Evolutionary conservation across 1,284 basidiomycete genomes (phyloP).

Genomic region (Omphalotus olearius): DNA sequence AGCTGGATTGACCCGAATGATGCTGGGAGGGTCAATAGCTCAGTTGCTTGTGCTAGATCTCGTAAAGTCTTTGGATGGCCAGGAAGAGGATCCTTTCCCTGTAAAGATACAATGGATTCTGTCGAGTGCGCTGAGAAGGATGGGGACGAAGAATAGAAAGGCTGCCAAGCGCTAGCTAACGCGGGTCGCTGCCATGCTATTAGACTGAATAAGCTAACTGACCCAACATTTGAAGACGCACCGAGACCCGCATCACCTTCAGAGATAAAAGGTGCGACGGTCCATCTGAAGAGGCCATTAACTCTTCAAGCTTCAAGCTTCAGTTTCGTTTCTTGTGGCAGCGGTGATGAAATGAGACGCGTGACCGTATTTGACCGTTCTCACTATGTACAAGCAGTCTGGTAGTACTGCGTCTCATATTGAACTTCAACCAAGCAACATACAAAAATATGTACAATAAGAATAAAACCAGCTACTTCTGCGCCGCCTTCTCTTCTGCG

Average conservation of each 20-base stretch:
- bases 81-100: constrained; percentile 61
- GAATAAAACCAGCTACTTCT: too few relatives aligned
- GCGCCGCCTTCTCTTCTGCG: too few relatives aligned
- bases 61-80: constrained; percentile 77
- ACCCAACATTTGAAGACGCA: not conserved
- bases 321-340: too few relatives aligned
- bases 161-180: constrained; percentile 71
- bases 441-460: too few relatives aligned
- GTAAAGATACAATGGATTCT: constrained; percentile 70
- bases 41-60: constrained; percentile 67
- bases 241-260: constrained; percentile 13
- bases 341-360: too few relatives aligned
- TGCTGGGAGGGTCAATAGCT: constrained; percentile 70
- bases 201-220: not conserved
- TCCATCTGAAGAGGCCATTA: constrained; percentile 7
- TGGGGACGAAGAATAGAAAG: constrained; percentile 78
- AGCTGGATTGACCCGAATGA: constrained; percentile 78
- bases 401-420: too few relatives aligned
- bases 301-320: too few relatives aligned
- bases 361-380: too few relatives aligned
- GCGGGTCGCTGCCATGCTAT: constrained; percentile 55
- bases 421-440: too few relatives aligned
- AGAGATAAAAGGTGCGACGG: constrained; percentile 9
- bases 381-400: too few relatives aligned
- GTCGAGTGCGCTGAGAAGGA: constrained; percentile 76